phyloP scores from a whole-genome alignment of 2,329 filamentous ascomycete genomes.

The Cladosporium phlei region DNA sequence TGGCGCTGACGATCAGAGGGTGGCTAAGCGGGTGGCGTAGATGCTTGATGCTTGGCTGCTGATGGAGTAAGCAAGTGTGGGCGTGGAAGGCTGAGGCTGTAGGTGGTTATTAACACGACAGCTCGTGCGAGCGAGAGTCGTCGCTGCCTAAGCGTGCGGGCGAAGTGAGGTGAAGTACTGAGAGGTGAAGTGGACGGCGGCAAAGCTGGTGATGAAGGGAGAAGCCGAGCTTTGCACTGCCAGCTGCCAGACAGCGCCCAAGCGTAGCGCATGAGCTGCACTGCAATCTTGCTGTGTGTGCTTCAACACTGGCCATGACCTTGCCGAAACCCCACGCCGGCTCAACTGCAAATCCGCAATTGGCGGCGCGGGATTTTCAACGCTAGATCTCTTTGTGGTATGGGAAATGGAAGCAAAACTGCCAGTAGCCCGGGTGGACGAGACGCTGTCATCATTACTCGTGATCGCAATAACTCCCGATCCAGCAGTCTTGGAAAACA shows the following conservation, averaged over 20 bases:
- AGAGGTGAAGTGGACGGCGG: constrained; percentile 9
- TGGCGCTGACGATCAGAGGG: constrained; percentile 11
- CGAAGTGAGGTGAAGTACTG: background rate
- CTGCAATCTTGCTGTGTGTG: too few species aligned
- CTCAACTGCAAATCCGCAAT: background rate
- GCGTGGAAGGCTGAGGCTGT: background rate
- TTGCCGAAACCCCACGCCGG: too few species aligned
- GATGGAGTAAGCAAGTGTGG: constrained; percentile 8
- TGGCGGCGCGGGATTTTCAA: constrained; percentile 2
- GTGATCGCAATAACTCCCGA: too few species aligned
- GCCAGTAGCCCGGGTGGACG: too few species aligned
- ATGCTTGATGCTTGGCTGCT: constrained; percentile 1
- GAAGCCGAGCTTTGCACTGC: background rate
- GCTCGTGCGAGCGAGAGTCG: background rate
- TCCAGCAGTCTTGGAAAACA: too few species aligned
- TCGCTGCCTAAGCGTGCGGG: background rate
- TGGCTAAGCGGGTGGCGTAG: constrained; percentile 8
- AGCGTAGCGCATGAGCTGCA: background rate
- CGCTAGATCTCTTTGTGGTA: background rate
- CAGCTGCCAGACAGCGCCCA: background rate
- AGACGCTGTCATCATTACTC: too few species aligned
- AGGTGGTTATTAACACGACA: background rate
- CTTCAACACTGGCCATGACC: too few species aligned
- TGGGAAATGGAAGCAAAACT: too few species aligned
- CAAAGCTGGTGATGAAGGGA: constrained; percentile 10